Evolutionary conservation across 2,329 filamentous ascomycete genomes (phyloP), one percentile per base, ranked within the genome.

Genomic region (Didymella exigua): DNA sequence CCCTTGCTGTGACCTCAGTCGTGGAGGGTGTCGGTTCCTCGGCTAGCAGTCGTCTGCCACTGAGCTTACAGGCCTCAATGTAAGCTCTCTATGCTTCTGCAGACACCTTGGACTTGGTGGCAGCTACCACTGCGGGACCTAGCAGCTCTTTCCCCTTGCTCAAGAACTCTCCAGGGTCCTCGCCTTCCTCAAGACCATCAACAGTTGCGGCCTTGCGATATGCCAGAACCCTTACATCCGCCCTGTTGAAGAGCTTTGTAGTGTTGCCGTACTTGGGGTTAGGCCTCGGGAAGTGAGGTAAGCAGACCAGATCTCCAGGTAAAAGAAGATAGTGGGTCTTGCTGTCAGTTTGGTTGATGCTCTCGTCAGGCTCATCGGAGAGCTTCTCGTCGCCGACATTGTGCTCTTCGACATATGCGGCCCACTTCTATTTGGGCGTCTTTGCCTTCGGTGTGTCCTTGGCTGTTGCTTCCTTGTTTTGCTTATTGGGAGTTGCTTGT

Each of bases 231-330:
- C 49, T 34, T 9, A 58, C 56, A 30, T 54, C 50, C 4, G 37
- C 30, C n/a, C 50, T 50, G 4, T 56, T 29, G 37, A 62, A 65
- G 9, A 61, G n/a, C 49, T 65, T 63, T 8, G 37, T 56, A 11
- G 29, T 57, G 11, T 59, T 59, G 11, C 58, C 54, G 40, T 64
- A 62, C 27, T 46, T 49, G 1, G 41, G 42, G 13, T 61, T 61
- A 18, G 38, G 48, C 26, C 56, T 62, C 1, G 48, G 48, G 29
- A 59, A 59, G 37, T 50, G 47, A 33, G 55, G 40, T 23, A 62
- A 19, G 7, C 52, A 53, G 4, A 42, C 49, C 13, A 62, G 23
- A 23, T 62, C 62, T 13, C 29, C 23, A 3, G 58, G 58, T 14
- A 51, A 38, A 4, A 62, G 44, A 10, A 21, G 16, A 36, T 49